phyloP scores from a whole-genome alignment of 2,329 filamentous ascomycete species.

The Sporothrix phasma region DNA sequence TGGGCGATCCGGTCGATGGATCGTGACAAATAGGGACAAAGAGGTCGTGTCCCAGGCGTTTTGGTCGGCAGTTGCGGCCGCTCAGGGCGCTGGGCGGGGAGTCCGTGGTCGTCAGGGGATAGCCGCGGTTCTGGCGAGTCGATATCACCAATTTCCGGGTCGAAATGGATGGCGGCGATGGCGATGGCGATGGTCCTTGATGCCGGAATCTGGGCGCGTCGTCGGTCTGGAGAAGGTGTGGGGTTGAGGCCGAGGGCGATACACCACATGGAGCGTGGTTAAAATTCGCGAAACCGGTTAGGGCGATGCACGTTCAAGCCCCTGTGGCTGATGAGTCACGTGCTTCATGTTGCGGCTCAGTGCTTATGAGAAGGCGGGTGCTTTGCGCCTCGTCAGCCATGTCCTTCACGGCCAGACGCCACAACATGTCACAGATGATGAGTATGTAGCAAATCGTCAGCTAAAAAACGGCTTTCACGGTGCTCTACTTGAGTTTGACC shows the following conservation, averaged over 20 bases:
- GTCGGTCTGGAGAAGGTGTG: slow-evolving; percentile 13
- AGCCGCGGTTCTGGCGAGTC: background rate
- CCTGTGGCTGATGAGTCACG: slow-evolving; percentile 7
- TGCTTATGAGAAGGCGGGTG: too few species aligned
- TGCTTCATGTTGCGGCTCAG: background rate
- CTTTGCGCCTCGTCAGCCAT: too few species aligned
- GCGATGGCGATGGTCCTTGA: slow-evolving; percentile 11
- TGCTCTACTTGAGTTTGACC: too few species aligned
- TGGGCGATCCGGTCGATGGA: background rate
- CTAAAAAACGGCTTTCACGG: too few species aligned
- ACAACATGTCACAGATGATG: too few species aligned
- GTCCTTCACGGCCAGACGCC: too few species aligned
- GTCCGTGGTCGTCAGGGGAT: background rate
- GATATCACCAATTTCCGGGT: background rate
- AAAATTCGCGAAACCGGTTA: slow-evolving; percentile 9
- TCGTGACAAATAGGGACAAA: background rate
- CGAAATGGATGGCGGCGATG: slow-evolving; percentile 2
- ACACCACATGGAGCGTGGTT: slow-evolving; percentile 1
- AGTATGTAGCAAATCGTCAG: too few species aligned
- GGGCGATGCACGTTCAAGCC: background rate
- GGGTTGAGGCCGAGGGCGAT: slow-evolving; percentile 11
- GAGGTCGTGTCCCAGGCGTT: background rate
- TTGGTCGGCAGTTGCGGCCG: background rate
- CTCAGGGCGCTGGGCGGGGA: background rate
- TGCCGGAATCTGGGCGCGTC: slow-evolving; percentile 14